Base-by-base conservation (phyloP, 108 stramenopile species). In the Chaetoceros muelleri region DNA sequence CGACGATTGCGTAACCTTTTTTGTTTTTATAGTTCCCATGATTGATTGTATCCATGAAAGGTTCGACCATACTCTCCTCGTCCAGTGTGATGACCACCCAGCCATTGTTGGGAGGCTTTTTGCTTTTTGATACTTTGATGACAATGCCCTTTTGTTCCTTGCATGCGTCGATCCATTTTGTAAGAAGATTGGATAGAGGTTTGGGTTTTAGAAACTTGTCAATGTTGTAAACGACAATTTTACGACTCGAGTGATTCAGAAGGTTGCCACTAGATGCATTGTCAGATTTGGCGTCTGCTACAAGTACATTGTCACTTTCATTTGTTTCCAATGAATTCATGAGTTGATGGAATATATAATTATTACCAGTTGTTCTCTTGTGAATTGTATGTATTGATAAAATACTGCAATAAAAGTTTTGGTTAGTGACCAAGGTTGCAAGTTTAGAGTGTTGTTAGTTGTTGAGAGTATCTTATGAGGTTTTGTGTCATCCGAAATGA, bases 181-280 rank as follows among this genome's bases (percentile, higher is more conserved):
- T 46, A 53, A 64, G 65, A 23, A 82, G 56, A 60, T 72, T 74
- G 30, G 46, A 31, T 19, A 78, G n/a, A 44, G 78, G 68, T 21
- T 71, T 80, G 34, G 53, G 26, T 28, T 72, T 64, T 27, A 78
- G 29, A 55, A 64, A 86, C 53, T 86, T 86, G 19, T 76, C 53
- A 20, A 82, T 72, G 51, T 80, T 77, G 62, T 80, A 75, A 3
- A 86, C 71, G n/a, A 82, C 61, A 1, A 86, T 74, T 48, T 78
- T 79, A 23, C 73, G 64, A 55, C 65, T 63, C 52, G 77, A 54
- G 46, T 71, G 53, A 64, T 81, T 74, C 76, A 73, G 76, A 49
- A 49, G 10, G 44, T 44, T 44, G n/a, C n/a, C n/a, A n/a, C n/a
- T n/a, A n/a, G n/a, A n/a, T n/a, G n/a, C n/a, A n/a, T n/a, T n/a